Percentiles rank a stretch among this genome's conserved stretches.
Evolutionary conservation across 441 rosid genomes (phyloP).

Genomic region (Erodium moschatum): DNA sequence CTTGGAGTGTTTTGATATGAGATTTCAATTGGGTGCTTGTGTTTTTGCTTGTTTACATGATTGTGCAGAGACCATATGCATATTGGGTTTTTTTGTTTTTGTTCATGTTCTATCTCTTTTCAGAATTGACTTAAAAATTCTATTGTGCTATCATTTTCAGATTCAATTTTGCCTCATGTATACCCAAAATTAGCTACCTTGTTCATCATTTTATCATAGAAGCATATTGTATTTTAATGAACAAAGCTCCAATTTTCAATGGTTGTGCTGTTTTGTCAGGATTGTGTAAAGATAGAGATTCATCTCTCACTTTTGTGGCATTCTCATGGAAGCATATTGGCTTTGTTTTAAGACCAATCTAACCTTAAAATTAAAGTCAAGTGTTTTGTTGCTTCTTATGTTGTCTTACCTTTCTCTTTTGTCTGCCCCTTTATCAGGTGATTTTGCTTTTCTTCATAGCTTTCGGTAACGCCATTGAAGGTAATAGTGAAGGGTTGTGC

Average conservation of each 20-base stretch:
- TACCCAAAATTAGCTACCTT: too few species aligned
- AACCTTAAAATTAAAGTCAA: background rate
- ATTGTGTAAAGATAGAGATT: background rate
- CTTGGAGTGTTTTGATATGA: background rate
- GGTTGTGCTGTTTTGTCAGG: background rate
- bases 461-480: conserved; percentile 38
- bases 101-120: too few species aligned
- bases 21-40: background rate
- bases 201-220: too few species aligned
- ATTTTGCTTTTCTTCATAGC: conserved; percentile 91
- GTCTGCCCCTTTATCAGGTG: conserved; percentile 37
- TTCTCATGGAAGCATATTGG: background rate
- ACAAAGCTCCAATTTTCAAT: background rate
- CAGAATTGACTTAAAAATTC: too few species aligned
- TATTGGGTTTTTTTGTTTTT: too few species aligned
- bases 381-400: background rate
- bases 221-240: too few species aligned
- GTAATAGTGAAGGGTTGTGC: conserved; percentile 43
- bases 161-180: too few species aligned
- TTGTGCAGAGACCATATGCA: too few species aligned
- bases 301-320: background rate
- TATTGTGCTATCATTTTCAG: too few species aligned
- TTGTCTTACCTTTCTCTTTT: conserved; percentile 14
- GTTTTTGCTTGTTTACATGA: background rate
- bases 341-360: background rate